phyloP scores from a whole-genome alignment of 768 basidiomycete species.

The Epithele typhae region DNA sequence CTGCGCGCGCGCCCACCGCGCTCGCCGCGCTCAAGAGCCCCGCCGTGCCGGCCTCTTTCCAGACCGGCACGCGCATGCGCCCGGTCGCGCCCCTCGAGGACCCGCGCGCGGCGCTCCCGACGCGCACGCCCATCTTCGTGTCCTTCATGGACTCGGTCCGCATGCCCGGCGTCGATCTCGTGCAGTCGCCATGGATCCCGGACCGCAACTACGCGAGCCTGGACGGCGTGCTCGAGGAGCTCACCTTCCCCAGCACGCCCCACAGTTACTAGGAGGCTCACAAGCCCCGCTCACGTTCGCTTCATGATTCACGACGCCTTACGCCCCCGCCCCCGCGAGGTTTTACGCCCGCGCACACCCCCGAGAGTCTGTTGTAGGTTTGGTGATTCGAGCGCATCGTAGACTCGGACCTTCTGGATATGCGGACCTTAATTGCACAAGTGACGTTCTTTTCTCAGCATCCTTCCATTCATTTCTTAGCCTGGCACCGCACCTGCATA shows the following conservation, averaged over 20 bases:
- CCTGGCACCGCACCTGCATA: background rate
- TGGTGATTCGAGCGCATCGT: slow-evolving; percentile 2
- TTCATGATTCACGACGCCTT: no score
- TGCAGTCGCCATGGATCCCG: slow-evolving; percentile 20
- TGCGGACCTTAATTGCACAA: slow-evolving; percentile 15
- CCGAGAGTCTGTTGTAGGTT: background rate
- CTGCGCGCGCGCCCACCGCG: slow-evolving; percentile 6
- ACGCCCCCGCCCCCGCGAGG: no score
- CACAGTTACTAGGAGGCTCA: slow-evolving; percentile 4
- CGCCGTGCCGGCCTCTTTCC: slow-evolving; percentile 1
- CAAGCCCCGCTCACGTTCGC: no score
- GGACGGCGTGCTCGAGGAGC: slow-evolving; percentile 13
- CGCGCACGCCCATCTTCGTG: slow-evolving; percentile 18
- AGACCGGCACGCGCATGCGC: slow-evolving; percentile 5
- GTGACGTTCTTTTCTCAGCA: slow-evolving; percentile 14
- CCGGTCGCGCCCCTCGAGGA: slow-evolving; percentile 15
- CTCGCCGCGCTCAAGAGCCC: slow-evolving; percentile 8
- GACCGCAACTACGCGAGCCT: slow-evolving; percentile 15
- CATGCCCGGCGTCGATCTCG: slow-evolving; percentile 16
- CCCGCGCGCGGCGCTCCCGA: slow-evolving; percentile 14
- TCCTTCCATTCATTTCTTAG: slow-evolving; percentile 9
- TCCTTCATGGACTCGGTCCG: slow-evolving; percentile 20
- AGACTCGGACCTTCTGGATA: slow-evolving; percentile 13
- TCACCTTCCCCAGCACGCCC: slow-evolving; percentile 18
- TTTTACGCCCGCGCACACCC: no score